Base-by-base conservation (phyloP, 805 yeast species). In the Lipomyces lipofer region DNA sequence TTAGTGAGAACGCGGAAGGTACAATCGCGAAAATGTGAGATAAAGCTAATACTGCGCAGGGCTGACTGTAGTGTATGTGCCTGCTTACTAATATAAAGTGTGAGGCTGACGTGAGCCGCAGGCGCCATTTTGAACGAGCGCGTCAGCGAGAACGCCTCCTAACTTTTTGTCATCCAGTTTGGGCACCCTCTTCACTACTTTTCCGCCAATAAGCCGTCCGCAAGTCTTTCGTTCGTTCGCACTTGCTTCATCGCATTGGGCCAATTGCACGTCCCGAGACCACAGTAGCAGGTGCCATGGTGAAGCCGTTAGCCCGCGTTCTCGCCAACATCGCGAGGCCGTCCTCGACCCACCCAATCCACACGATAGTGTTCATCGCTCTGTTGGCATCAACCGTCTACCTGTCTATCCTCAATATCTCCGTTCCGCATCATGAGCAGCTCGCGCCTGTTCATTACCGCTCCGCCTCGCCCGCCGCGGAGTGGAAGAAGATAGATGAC, bases 361-460 rank as follows among this genome's bases (percentile, higher is more conserved):
- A 91, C 71, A 79, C 89, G 51, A 83, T 91, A 49, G 81, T 89
- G 44, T 66, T 81, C 52, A 79, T 89, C 4, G 78, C 92, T 12
- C 71, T 90, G 46, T 68, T 88, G 38, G 94, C 95, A 1, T 85
- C 96, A 2, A 72, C 87, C 49, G 85, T 92, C 7, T 92, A 91
- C 68, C 76, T 91, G 54, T 79, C 91, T 2, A 79, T 69, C 59
- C 71, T 81, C 54, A 74, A 73, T 62, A 63, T 71, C 44, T 68
- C 73, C 42, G 68, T 71, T n/a, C 71, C 73, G 10, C 52, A 51
- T 13, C 51, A 52, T 9, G 51, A 30, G 21, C 58, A 15, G 33
- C 59, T 36, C 19, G 59, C 21, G n/a, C 62, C 45, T 22, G 64
- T 52, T 28, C 64, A 35, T 56, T 74, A 57, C 27, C 77, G 67